Percentiles rank a stretch among this genome's conserved stretches.
Conservation (phyloP, 257 asterid species). For the Knoxia roxburghii region DNA sequence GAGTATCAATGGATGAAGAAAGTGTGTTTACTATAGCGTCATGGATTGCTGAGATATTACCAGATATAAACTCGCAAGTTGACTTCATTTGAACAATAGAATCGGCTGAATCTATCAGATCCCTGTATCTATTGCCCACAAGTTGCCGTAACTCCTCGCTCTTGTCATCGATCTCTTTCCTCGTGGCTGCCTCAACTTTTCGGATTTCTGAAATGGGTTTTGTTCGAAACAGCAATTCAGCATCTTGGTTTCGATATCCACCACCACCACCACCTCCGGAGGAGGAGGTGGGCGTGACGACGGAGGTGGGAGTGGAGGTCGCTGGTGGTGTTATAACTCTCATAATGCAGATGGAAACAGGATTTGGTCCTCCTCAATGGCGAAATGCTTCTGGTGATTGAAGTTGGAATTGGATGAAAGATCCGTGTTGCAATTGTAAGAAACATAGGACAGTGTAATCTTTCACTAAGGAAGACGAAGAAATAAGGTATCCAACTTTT, state of each 20-base stretch:
- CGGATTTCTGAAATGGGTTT: conserved; percentile 91
- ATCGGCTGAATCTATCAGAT: conserved; percentile 97
- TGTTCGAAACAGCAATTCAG: conserved; percentile 80
- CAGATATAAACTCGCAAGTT: conserved; percentile 70
- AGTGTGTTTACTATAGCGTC: conserved; percentile 54
- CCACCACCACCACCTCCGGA: conserved; percentile 22
- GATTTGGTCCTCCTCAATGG: neutral
- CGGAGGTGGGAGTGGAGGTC: conserved; percentile 12
- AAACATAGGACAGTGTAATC: no score
- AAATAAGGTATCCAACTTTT: no score
- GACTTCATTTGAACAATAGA: conserved; percentile 90
- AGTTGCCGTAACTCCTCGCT: conserved; percentile 93
- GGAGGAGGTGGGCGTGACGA: conserved; percentile 1
- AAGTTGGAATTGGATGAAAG: no score
- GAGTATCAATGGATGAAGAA: conserved; percentile 51
- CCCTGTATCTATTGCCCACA: conserved; percentile 91
- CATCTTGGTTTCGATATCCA: conserved; percentile 66
- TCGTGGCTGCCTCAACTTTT: conserved; percentile 68
- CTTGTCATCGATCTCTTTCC: conserved; percentile 92
- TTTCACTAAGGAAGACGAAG: no score
- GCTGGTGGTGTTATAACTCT: conserved; percentile 24
- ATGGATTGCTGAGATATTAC: conserved; percentile 67
- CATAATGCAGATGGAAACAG: conserved; percentile 13
- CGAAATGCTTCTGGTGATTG: no score
- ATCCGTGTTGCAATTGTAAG: no score